These are phyloP conservation scores for Waltergamsia citrina DNA, from an alignment of 2,329 filamentous ascomycete genomes.

Conservation along the genomic window DNA sequence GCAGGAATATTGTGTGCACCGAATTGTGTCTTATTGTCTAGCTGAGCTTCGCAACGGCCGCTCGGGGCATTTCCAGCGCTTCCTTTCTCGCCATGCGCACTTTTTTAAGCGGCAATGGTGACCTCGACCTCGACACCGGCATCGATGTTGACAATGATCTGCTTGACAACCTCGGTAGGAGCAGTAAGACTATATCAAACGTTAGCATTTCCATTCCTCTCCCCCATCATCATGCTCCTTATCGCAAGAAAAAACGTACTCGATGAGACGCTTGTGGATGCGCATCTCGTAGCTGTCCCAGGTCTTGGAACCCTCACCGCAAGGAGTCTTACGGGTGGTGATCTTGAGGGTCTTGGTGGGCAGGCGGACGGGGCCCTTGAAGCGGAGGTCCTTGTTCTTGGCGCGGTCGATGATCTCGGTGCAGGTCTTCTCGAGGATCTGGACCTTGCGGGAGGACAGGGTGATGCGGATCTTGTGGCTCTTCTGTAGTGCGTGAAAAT, in stretches of 20 bases:
- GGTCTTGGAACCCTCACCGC: slow-evolving; percentile 99
- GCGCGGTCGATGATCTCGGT: slow-evolving; percentile 96
- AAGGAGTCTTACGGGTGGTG: slow-evolving; percentile 97
- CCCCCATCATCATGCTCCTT: not conserved
- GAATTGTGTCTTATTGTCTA: slow-evolving; percentile 6
- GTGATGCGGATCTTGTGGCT: slow-evolving; percentile 98
- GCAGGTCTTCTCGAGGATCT: slow-evolving; percentile 96
- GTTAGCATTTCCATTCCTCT: slow-evolving; percentile 8
- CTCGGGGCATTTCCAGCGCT: not conserved
- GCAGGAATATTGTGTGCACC: not conserved
- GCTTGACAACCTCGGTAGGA: slow-evolving; percentile 95
- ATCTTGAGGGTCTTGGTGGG: slow-evolving; percentile 96
- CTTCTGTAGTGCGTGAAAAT: slow-evolving; percentile 58
- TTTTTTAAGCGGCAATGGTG: slow-evolving; percentile 71
- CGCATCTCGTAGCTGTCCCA: slow-evolving; percentile 99
- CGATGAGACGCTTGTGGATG: slow-evolving; percentile 97
- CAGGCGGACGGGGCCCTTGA: slow-evolving; percentile 97
- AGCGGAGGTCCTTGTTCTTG: slow-evolving; percentile 94
- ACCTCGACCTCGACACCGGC: slow-evolving; percentile 90
- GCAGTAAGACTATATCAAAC: slow-evolving; percentile 68
- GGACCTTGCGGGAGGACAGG: slow-evolving; percentile 88
- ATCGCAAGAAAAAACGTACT: slow-evolving; percentile 58
- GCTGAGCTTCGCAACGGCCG: slow-evolving; percentile 6
- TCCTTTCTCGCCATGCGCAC: not conserved
- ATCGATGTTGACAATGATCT: slow-evolving; percentile 95